Evolutionary conservation across 306 rosid genomes (phyloP), one percentile per base, ranked within the genome.

Genomic region (Quillaja saponaria): DNA sequence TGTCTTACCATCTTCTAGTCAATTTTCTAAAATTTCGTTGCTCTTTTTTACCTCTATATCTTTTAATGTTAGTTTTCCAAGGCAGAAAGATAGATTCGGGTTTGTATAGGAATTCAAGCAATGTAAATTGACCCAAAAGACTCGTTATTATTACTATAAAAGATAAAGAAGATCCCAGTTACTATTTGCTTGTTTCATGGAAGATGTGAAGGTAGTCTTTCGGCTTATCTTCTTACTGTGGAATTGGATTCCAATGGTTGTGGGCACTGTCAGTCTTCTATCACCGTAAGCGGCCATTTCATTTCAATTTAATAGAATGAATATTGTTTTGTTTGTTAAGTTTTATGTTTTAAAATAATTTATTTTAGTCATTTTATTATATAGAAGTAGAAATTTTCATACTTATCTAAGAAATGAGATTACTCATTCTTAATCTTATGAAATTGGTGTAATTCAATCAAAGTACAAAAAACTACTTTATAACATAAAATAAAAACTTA

Each of bases 191-290:
- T 55, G 63, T 21, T 71, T 47, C 68, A 78, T 75, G 81, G 81
- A 65, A 44, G 6, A 25, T 61, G 67, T 53, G 67, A 83, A 72
- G 72, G 20, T 75, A 46, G 42, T 49, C 58, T 34, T 72, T 44
- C 71, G 68, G 56, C 21, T 82, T 46, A n/a, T 71, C 82, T 62
- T 80, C 61, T 49, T 71, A 44, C 13, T 80, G 49, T 82, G 53
- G 64, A 40, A 41, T 53, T 75, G 69, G 82, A 17, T 58, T 40
- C 28, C 66, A 34, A 38, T 69, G 46, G 78, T 58, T 40, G 71
- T 55, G 14, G 86, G 82, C 47, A 71, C 82, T 34, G 85, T 81
- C 61, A 85, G 78, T 50, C 87, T 80, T 62, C 90, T 89, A 59
- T 94, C 99, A 58, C 99, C n/a, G n/a, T n/a, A n/a, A n/a, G n/a